A percentile compares a stretch with the other conserved stretches of the same genome.
Conservation (phyloP, 2,329 filamentous ascomycete species). For the Hypoxylon sp. region DNA sequence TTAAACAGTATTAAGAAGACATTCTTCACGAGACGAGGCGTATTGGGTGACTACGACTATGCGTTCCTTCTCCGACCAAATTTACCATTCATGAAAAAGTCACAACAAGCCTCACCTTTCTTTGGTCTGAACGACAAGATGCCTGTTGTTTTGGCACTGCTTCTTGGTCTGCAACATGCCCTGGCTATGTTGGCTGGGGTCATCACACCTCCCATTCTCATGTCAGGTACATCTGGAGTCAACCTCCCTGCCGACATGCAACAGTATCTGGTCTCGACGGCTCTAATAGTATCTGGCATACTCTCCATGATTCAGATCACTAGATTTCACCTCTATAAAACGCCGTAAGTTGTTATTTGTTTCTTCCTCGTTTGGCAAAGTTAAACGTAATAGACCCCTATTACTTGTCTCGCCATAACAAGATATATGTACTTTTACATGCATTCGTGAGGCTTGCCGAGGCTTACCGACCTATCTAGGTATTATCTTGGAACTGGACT, state of each 20-base stretch:
- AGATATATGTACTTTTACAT: background rate
- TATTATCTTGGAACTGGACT: constrained; percentile 85
- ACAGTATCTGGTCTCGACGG: constrained; percentile 84
- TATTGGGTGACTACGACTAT: constrained; percentile 92
- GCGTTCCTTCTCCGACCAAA: constrained; percentile 86
- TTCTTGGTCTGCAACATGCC: constrained; percentile 85
- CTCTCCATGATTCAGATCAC: constrained; percentile 84
- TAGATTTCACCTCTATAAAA: constrained; percentile 79
- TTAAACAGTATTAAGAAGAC: constrained; percentile 57
- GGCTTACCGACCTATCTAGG: constrained; percentile 56
- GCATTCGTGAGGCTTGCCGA: constrained; percentile 14
- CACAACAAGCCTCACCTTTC: constrained; percentile 76
- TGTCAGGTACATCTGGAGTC: constrained; percentile 72
- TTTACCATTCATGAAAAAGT: constrained; percentile 83
- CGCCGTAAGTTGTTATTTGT: constrained; percentile 62
- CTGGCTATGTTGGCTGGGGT: constrained; percentile 82
- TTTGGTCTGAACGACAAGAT: constrained; percentile 87
- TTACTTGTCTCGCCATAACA: background rate
- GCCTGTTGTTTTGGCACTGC: constrained; percentile 79
- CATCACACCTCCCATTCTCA: constrained; percentile 84
- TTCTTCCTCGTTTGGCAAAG: background rate
- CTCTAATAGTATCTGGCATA: constrained; percentile 83
- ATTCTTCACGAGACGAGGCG: constrained; percentile 75
- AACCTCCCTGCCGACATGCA: constrained; percentile 73
- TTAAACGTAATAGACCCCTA: background rate